A percentile compares a stretch with the other conserved stretches of the same genome.
These are phyloP conservation scores for Amoebophrya sp. DNA, from an alignment of 169 alveolate genomes.

Conservation along the genomic window DNA sequence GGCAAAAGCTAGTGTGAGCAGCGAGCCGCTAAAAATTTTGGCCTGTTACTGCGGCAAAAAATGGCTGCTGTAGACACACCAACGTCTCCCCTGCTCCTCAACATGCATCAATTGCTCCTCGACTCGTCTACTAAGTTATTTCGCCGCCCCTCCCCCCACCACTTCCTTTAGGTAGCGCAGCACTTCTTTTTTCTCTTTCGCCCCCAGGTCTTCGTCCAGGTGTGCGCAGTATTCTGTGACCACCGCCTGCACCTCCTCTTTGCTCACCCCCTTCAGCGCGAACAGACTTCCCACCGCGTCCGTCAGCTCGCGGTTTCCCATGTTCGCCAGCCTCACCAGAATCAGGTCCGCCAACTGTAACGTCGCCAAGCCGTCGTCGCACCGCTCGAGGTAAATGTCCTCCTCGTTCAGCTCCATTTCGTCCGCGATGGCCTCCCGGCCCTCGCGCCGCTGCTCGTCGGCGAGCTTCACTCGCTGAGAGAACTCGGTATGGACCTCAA, in stretches of 20 bases:
- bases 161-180: background rate
- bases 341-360: background rate
- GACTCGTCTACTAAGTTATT: too few relatives aligned
- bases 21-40: too few relatives aligned
- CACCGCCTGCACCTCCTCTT: background rate
- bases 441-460: background rate
- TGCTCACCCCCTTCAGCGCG: background rate
- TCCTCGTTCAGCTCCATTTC: background rate
- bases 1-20: too few relatives aligned
- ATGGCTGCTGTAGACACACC: too few relatives aligned
- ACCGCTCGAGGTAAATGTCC: background rate
- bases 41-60: too few relatives aligned
- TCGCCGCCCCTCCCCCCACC: too few relatives aligned
- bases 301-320: background rate
- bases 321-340: background rate
- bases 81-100: too few relatives aligned
- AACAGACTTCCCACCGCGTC: background rate
- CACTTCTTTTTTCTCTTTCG: background rate
- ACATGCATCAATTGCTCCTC: too few relatives aligned
- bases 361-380: background rate
- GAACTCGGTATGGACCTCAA: background rate
- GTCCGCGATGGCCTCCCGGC: background rate
- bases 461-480: background rate
- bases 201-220: background rate
- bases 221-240: background rate